These are phyloP conservation scores for Blepharisma japonicum DNA, from an alignment of 73 alveolate genomes.

Conservation along the genomic window DNA sequence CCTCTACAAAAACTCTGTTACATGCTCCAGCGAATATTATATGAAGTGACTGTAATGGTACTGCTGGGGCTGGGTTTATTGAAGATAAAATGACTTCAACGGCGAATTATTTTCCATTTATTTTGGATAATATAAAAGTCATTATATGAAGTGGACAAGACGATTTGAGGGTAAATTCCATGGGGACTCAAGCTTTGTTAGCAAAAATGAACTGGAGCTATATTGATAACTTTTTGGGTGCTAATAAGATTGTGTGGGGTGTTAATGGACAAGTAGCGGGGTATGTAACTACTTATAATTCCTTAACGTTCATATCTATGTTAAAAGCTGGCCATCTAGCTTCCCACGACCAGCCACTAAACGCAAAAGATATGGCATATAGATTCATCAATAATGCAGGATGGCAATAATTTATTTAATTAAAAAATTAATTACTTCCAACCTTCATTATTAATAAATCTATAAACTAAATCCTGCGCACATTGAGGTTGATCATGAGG, in stretches of 20 bases:
- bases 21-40: constrained; percentile 41
- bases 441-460: constrained; percentile 53
- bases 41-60: constrained; percentile 55
- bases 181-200: constrained; percentile 61
- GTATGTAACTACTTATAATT: background rate
- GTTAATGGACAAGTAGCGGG: constrained; percentile 22
- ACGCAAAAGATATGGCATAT: constrained; percentile 54
- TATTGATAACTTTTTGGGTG: constrained; percentile 34
- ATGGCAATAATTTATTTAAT: background rate
- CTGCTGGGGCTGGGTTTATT: constrained; percentile 43
- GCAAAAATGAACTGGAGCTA: constrained; percentile 42
- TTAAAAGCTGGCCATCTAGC: constrained; percentile 84
- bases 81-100: constrained; percentile 57
- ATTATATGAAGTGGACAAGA: constrained; percentile 60
- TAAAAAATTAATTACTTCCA: background rate
- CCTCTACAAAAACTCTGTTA: constrained; percentile 39
- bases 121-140: constrained; percentile 39
- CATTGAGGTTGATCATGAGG: constrained; percentile 76
- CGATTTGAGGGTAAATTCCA: constrained; percentile 64
- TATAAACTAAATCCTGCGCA: constrained; percentile 55
- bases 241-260: constrained; percentile 46
- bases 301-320: constrained; percentile 32
- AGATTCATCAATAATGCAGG: constrained; percentile 53
- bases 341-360: constrained; percentile 74
- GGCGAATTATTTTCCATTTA: constrained; percentile 36